Base-by-base conservation (phyloP, 73 alveolate genomes). In the Paramecium biaurelia region DNA sequence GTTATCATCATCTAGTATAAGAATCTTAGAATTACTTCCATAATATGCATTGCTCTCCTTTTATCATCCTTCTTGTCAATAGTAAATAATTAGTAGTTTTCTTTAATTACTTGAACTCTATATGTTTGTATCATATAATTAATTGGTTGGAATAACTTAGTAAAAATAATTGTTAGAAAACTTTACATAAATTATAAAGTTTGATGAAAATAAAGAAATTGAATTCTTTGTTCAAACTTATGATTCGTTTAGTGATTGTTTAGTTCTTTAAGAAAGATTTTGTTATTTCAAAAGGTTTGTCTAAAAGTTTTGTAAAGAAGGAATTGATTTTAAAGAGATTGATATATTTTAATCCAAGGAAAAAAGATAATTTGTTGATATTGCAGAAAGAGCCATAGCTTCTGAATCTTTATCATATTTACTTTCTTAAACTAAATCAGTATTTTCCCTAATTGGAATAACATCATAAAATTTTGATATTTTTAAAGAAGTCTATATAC, bases 351-450 rank as follows among this genome's bases (percentile, higher is more conserved):
- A 45, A 21, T 11, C 56, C 7, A 79, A 79, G 20, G 90, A 79
- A 4, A 79, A 23, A 79, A 79, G 30, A 42, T 43, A 41, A 43
- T 79, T 79, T 47, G 32, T 41, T n/a, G 90, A 79, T 24, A 79
- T 79, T 23, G 56, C 43, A 10, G 90, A 79, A 42, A 79, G 90
- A 79, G 90, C 90, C 7, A 34, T 79, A 79, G 90, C 90, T 43
- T 23, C 56, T 1, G 90, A 79, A 43, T 20, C 76, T 9, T 43
- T 79, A 79, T 32, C 28, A 9, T 79, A 42, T 79, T 8, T 79
- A 43, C n/a, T 8, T 21, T 9, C 20, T 30, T 20, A 42, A 47
- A 9, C 35, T 10, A 79, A 45, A 79, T 20, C 23, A 7, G 76
- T 21, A 47, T 79, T 79, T 15, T 21, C n/a, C 4, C 26, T 38